A percentile compares a stretch with the other conserved stretches of the same genome.
Evolutionary conservation across 495 filamentous ascomycete species (phyloP).

Genomic region (Penicillium ochrochloron): DNA sequence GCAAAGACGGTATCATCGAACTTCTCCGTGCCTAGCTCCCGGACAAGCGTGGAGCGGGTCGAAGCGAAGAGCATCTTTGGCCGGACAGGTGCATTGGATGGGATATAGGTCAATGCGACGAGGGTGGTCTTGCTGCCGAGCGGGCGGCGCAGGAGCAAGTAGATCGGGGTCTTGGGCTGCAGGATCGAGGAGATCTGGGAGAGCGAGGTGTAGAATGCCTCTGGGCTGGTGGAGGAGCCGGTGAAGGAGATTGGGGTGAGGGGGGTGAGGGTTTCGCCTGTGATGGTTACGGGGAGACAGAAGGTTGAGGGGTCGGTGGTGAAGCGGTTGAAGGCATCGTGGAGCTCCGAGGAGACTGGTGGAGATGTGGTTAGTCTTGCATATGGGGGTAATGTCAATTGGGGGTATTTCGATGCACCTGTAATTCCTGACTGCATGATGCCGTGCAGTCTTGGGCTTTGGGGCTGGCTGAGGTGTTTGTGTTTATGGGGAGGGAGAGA

Average conservation of each 20-base stretch:
- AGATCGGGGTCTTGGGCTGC: slow-evolving; percentile 74
- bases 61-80: slow-evolving; percentile 96
- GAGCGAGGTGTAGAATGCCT: slow-evolving; percentile 63
- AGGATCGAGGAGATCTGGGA: slow-evolving; percentile 71
- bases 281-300: slow-evolving; percentile 81
- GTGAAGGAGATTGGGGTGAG: slow-evolving; percentile 60
- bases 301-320: slow-evolving; percentile 66
- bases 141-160: slow-evolving; percentile 80
- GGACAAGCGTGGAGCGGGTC: slow-evolving; percentile 78
- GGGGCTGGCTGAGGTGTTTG: slow-evolving; percentile 13
- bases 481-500: slow-evolving; percentile 27
- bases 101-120: slow-evolving; percentile 86
- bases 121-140: slow-evolving; percentile 54
- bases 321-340: slow-evolving; percentile 77
- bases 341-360: slow-evolving; percentile 84
- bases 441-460: slow-evolving; percentile 20
- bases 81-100: slow-evolving; percentile 84
- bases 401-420: slow-evolving; percentile 50
- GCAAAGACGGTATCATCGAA: slow-evolving; percentile 85
- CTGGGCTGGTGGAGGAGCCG: slow-evolving; percentile 44
- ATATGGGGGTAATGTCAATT: slow-evolving; percentile 5
- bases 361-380: slow-evolving; percentile 21
- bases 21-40: slow-evolving; percentile 87
- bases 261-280: slow-evolving; percentile 73
- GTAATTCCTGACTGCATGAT: slow-evolving; percentile 90